Conservation (phyloP, 2,329 filamentous ascomycete species). For the Scedosporium dehoogii region DNA sequence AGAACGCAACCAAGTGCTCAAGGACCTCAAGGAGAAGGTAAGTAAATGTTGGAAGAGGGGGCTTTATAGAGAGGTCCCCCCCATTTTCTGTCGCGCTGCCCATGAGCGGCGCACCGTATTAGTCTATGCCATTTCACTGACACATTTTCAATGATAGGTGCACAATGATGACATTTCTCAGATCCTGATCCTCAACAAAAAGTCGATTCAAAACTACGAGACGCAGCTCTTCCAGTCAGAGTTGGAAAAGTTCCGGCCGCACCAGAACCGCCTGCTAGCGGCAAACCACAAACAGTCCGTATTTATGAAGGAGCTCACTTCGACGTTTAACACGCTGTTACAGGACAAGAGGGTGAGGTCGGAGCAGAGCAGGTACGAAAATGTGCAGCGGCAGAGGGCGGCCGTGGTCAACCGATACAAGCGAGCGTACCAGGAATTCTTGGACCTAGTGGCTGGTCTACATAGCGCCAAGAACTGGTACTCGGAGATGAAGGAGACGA, state of each 20-base stretch:
- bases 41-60: neutral
- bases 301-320: slow-evolving; percentile 88
- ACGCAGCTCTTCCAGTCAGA: slow-evolving; percentile 88
- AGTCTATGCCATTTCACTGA: neutral
- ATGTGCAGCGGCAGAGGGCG: slow-evolving; percentile 71
- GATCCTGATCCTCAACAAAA: slow-evolving; percentile 95
- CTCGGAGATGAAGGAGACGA: slow-evolving; percentile 88
- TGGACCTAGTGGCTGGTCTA: slow-evolving; percentile 78
- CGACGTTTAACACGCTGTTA: slow-evolving; percentile 74
- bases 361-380: slow-evolving; percentile 92
- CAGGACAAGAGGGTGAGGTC: slow-evolving; percentile 90
- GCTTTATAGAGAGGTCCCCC: slow-evolving; percentile 13
- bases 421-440: slow-evolving; percentile 83
- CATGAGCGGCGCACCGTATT: neutral
- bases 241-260: slow-evolving; percentile 91
- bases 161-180: slow-evolving; percentile 97
- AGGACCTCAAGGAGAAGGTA: slow-evolving; percentile 97
- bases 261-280: slow-evolving; percentile 83
- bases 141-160: slow-evolving; percentile 45
- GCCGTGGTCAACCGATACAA: slow-evolving; percentile 80
- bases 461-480: slow-evolving; percentile 89
- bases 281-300: slow-evolving; percentile 92
- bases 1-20: slow-evolving; percentile 83
- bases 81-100: neutral
- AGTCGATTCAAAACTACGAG: slow-evolving; percentile 87